A percentile compares a stretch with the other conserved stretches of the same genome.
These are phyloP conservation scores for Melanopsichium pennsylvanicum DNA, from an alignment of 1,284 basidiomycete genomes.

Conservation along the genomic window DNA sequence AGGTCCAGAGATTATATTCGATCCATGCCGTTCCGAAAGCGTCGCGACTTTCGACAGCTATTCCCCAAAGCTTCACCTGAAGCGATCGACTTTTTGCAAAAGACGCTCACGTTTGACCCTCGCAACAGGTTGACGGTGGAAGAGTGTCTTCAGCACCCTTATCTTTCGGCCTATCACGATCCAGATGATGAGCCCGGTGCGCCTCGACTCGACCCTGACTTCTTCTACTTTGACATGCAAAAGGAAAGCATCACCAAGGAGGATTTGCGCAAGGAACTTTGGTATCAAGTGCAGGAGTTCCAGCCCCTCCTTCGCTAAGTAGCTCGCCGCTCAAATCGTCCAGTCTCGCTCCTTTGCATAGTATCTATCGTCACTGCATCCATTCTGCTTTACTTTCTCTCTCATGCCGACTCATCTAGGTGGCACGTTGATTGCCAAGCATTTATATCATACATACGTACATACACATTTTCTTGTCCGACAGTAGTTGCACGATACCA, in stretches of 20 bases:
- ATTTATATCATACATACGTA: not conserved
- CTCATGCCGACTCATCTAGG: not conserved
- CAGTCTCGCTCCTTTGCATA: not conserved
- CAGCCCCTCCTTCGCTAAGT: conserved; percentile 43
- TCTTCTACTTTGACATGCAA: conserved; percentile 57
- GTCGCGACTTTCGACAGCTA: conserved; percentile 77
- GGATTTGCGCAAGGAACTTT: conserved; percentile 55
- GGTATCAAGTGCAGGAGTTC: conserved; percentile 55
- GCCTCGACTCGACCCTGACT: conserved; percentile 47
- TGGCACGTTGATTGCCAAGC: not conserved
- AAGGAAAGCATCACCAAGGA: conserved; percentile 52
- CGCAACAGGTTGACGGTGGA: conserved; percentile 60
- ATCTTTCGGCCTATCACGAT: conserved; percentile 61
- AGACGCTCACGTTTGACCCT: conserved; percentile 76
- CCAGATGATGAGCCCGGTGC: conserved; percentile 59
- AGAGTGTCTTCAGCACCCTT: conserved; percentile 62
- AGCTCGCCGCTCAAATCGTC: conserved; percentile 6
- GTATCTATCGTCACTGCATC: not conserved
- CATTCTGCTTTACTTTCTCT: conserved; percentile 5
- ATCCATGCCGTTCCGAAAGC: conserved; percentile 87
- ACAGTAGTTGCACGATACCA: not conserved
- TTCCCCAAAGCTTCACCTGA: conserved; percentile 76
- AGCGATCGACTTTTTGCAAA: conserved; percentile 83
- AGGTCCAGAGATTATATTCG: conserved; percentile 90
- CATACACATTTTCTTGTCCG: not conserved